These are phyloP conservation scores for Lophiotrema nucula DNA, from an alignment of 495 filamentous ascomycete species.

Conservation along the genomic window DNA sequence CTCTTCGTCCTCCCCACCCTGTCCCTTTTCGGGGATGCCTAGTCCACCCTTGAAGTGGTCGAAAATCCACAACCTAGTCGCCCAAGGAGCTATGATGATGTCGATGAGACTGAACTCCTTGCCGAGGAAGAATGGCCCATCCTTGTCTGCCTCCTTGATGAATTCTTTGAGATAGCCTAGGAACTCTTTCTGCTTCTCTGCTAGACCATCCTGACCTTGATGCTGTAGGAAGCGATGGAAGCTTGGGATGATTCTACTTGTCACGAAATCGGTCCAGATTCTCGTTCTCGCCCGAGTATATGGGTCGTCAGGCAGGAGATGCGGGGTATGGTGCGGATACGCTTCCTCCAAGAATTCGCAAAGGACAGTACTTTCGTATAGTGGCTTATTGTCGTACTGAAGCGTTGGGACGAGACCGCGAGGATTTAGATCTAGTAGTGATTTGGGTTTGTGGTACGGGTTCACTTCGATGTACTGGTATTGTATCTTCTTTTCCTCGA, in stretches of 20 bases:
- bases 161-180: constrained; percentile 37
- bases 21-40: constrained; percentile 53
- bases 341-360: constrained; percentile 71
- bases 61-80: constrained; percentile 63
- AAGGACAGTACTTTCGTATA: constrained; percentile 67
- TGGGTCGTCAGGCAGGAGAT: constrained; percentile 54
- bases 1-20: constrained; percentile 51
- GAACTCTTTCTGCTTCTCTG: constrained; percentile 45
- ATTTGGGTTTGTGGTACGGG: constrained; percentile 65
- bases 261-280: constrained; percentile 70
- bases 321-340: constrained; percentile 49
- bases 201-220: constrained; percentile 46
- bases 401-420: constrained; percentile 69
- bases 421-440: constrained; percentile 65
- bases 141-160: constrained; percentile 52
- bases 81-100: constrained; percentile 51
- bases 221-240: constrained; percentile 65
- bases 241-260: constrained; percentile 58
- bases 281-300: constrained; percentile 59
- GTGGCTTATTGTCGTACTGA: constrained; percentile 50
- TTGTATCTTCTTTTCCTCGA: constrained; percentile 68
- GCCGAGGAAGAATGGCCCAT: constrained; percentile 66
- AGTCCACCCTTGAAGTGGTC: constrained; percentile 69
- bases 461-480: constrained; percentile 67
- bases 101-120: constrained; percentile 57